Evolutionary conservation across 2,329 filamentous ascomycete species (phyloP).

Genomic region (Lasiodiplodia sp.): DNA sequence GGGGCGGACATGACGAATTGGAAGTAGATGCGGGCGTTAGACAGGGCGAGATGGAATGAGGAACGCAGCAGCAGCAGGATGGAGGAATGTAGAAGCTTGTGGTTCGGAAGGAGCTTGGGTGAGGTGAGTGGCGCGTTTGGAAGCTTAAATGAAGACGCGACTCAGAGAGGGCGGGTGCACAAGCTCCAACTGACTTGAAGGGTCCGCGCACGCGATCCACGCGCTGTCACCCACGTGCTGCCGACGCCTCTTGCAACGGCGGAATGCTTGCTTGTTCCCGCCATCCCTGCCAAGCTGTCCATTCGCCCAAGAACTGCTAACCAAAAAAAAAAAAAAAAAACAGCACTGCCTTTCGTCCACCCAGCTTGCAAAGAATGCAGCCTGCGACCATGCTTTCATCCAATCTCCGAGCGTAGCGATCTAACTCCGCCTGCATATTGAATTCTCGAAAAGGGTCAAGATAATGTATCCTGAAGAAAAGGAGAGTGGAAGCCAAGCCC

Average conservation of each 20-base stretch:
- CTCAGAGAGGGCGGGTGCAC: not conserved
- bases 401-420: constrained; percentile 26
- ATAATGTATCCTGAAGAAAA: constrained; percentile 12
- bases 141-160: constrained; percentile 27
- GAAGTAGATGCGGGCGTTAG: not conserved
- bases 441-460: not conserved
- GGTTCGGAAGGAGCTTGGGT: constrained; percentile 10
- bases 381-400: constrained; percentile 8
- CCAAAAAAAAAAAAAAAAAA: not conserved
- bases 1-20: constrained; percentile 1
- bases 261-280: not conserved
- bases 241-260: not conserved
- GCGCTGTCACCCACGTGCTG: constrained; percentile 6
- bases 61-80: not conserved
- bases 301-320: not conserved
- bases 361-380: not conserved
- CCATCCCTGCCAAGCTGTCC: not conserved
- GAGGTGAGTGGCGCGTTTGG: constrained; percentile 12
- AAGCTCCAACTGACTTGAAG: not conserved
- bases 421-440: constrained; percentile 21
- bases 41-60: not conserved
- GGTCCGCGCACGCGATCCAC: not conserved
- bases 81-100: not conserved
- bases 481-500: constrained; percentile 1
- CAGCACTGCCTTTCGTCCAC: too few relatives aligned